Evolutionary conservation across 345 rosid species (phyloP).

Genomic region (Brassica nigra): DNA sequence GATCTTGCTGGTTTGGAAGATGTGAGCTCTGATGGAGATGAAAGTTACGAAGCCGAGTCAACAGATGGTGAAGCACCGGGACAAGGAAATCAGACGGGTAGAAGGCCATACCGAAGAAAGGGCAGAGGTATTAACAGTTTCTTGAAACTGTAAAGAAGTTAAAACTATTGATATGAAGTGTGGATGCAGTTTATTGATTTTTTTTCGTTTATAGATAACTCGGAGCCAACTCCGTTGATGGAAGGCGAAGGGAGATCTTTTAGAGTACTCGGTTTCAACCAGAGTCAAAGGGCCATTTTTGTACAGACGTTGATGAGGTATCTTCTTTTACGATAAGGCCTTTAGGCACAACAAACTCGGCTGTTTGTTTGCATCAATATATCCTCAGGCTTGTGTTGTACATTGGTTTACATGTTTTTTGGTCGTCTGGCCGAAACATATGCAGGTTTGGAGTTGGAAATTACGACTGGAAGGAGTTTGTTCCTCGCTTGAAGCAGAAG

Average conservation of each 20-base stretch:
- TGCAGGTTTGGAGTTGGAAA: constrained; percentile 92
- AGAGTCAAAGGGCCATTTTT: constrained; percentile 92
- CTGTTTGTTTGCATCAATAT: not conserved
- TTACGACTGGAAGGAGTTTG: constrained; percentile 88
- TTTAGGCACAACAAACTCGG: not conserved
- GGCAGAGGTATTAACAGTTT: constrained; percentile 58
- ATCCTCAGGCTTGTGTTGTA: constrained; percentile 1
- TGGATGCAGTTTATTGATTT: constrained; percentile 14
- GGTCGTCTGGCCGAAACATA: constrained; percentile 6
- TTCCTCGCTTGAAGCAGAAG: constrained; percentile 90
- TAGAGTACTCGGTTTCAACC: constrained; percentile 90
- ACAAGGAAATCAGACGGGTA: constrained; percentile 69
- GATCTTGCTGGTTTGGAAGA: constrained; percentile 99
- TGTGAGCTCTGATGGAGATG: constrained; percentile 95
- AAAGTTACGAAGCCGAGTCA: constrained; percentile 91
- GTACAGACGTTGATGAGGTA: constrained; percentile 96
- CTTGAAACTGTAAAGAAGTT: not conserved
- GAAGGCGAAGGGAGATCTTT: constrained; percentile 99
- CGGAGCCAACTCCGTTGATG: constrained; percentile 88
- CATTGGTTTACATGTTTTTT: constrained; percentile 14
- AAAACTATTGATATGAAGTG: constrained; percentile 6
- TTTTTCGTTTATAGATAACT: constrained; percentile 56
- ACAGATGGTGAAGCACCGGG: constrained; percentile 79
- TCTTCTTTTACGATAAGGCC: constrained; percentile 7
- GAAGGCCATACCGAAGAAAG: constrained; percentile 77